Evolutionary conservation across 1,139 yeast species (phyloP), one percentile per base, ranked within the genome.

Genomic region (Pichia sp.): DNA sequence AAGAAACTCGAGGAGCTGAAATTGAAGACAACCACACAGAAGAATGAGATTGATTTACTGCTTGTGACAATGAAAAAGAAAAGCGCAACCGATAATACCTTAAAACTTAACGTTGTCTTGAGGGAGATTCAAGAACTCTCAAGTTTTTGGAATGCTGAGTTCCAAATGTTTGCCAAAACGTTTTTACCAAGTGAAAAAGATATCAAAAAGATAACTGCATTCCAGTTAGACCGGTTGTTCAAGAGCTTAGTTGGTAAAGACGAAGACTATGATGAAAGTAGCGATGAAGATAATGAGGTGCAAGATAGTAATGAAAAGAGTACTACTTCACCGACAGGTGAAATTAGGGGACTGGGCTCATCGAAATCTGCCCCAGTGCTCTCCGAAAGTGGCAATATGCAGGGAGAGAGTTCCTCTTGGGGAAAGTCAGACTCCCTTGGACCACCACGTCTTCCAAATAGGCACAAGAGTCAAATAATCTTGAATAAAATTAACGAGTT

Each of bases 151-250:
- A 96, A 91, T 58, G 55, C 62, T 20, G 95, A 83, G 41, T 87
- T 93, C 52, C 70, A 74, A 30, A 84, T 77, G n/a, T 87, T 91
- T 60, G 96, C 85, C 45, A 71, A 71, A 36, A 69, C 67, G 21
- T 91, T 72, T 52, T 71, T 91, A 42, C 97, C 97, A 0, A 78
- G 94, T 13, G 98, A 93, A 57, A 85, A 82, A 52, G 98, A 93
- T 67, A 84, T 93, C 47, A 81, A 95, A 8, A 69, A 87, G 43
- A 83, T 91, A 32, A 88, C 98, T 3, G 85, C 95, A 12, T 81
- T 81, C 48, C 98, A 91, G 53, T 65, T 93, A 52, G 75, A 79
- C 42, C 84, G 78, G 48, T 69, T 87, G 38, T 78, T 91, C 50
- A 64, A 62, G 40, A 37, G 40, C 32, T 39, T 37, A 4, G 41